Base-by-base conservation (phyloP, 768 basidiomycete species). In the Xanthoconium purpureum region DNA sequence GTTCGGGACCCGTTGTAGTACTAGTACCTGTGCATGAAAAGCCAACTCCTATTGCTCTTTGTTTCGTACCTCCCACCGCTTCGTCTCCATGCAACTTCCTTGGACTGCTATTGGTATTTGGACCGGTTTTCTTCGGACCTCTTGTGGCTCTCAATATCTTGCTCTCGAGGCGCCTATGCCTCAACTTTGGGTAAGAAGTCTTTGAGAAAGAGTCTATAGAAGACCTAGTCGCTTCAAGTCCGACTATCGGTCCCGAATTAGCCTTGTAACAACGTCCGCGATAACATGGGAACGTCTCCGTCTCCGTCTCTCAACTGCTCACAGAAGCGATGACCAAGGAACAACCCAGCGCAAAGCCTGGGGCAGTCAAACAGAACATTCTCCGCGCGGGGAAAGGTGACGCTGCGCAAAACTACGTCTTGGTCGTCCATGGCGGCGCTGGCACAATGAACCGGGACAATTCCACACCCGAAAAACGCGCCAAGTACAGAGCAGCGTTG, bases 361-460 rank as follows among this genome's bases (percentile, higher is more conserved):
- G 32, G 38, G 15, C 14, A n/a, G 9, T 49, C 28, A 13, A 47
- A 20, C 52, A 14, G 6, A 30, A n/a, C 36, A 30, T 57, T 37
- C 53, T 52, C 38, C 61, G 36, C 13, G 20, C 57, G 42, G 33
- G 40, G 32, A 68, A 55, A 37, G 58, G 32, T 10, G 46, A 46
- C 18, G 42, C 17, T 3, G 44, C n/a, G 7, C 47, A 59, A 30
- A 71, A 67, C 37, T 68, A 70, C 57, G 73, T 79, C 33, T 77
- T 93, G 2, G 85, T 88, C 30, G 84, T 92, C 58, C 89, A 93
- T 66, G 91, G 91, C 33, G 91, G 90, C 8, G 88, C 90, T 0
- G 88, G 88, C 2, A 86, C 82, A 2, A 87, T 91, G 80, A 73
- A 73, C 32, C 80, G 77, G 55, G 69, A 77, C 24, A 69, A 68